Percentiles rank a stretch among this genome's conserved stretches.
Conservation (phyloP, 2,329 filamentous ascomycete genomes). For the Herpotrichia juniperi region DNA sequence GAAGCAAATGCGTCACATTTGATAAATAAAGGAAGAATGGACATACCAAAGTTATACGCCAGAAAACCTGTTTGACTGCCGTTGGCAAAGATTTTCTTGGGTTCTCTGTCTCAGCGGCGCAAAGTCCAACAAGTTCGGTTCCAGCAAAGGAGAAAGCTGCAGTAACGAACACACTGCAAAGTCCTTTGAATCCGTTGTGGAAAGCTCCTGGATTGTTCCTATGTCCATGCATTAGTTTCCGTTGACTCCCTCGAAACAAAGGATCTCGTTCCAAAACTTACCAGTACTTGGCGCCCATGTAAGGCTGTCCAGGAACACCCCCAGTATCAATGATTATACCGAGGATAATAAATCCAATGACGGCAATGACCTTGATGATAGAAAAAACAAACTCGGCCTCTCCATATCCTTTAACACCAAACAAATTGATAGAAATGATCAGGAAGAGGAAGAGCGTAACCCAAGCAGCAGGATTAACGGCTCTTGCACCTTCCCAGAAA, state of each 20-base stretch:
- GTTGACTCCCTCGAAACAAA: background rate
- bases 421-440: conserved; percentile 77
- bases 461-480: conserved; percentile 63
- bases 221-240: conserved; percentile 7
- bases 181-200: conserved; percentile 77
- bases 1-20: no score
- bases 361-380: conserved; percentile 79
- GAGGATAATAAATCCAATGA: conserved; percentile 84
- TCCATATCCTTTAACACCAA: conserved; percentile 83
- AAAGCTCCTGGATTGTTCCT: conserved; percentile 73
- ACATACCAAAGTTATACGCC: conserved; percentile 74
- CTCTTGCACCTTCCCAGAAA: conserved; percentile 69
- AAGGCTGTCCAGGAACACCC: conserved; percentile 65
- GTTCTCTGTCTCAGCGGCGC: conserved; percentile 78
- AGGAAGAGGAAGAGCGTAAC: conserved; percentile 78
- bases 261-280: conserved; percentile 1
- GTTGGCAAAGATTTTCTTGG: conserved; percentile 81
- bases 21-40: background rate
- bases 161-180: conserved; percentile 75
- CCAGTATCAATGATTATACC: conserved; percentile 83
- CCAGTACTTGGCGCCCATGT: conserved; percentile 83
- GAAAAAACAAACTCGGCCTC: conserved; percentile 87
- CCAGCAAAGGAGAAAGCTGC: conserved; percentile 76
- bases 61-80: conserved; percentile 90
- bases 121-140: conserved; percentile 75